Conservation (phyloP, 2,329 filamentous ascomycete genomes). For the Sodiomyces alkalinus region DNA sequence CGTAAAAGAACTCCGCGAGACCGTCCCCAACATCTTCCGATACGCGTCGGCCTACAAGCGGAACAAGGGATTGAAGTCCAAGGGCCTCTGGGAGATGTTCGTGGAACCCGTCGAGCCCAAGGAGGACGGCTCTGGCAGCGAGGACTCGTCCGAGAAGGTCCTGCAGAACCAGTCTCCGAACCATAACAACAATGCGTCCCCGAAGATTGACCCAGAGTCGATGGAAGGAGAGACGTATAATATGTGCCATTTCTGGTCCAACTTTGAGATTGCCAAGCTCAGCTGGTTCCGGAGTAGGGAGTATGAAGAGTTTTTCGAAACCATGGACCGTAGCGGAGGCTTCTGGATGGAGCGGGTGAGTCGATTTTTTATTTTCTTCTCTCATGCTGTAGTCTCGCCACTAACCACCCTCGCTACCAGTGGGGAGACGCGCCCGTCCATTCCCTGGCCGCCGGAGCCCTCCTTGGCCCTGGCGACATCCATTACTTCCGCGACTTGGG, state of each 20-base stretch:
- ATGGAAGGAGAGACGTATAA: conserved; percentile 99
- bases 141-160: conserved; percentile 56
- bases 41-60: conserved; percentile 98
- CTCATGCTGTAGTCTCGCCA: no score
- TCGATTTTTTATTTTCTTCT: conserved; percentile 4
- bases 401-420: no score
- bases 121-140: no score
- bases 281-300: conserved; percentile 95
- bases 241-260: conserved; percentile 99
- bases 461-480: conserved; percentile 68
- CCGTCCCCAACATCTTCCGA: conserved; percentile 94
- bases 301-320: conserved; percentile 95
- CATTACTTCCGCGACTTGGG: conserved; percentile 99
- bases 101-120: conserved; percentile 58
- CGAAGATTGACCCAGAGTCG: conserved; percentile 72
- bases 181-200: conserved; percentile 49
- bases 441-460: conserved; percentile 82
- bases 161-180: conserved; percentile 61
- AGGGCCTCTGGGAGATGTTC: conserved; percentile 99
- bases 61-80: conserved; percentile 73
- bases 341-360: conserved; percentile 97
- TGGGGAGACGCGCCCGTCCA: conserved; percentile 99
- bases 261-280: conserved; percentile 92
- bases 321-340: conserved; percentile 95
- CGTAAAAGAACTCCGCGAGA: conserved; percentile 94